Percentiles rank a stretch among this genome's conserved stretches.
Evolutionary conservation across 2,329 filamentous ascomycete species (phyloP).

Genomic region (Nothomitra cinnamomea): DNA sequence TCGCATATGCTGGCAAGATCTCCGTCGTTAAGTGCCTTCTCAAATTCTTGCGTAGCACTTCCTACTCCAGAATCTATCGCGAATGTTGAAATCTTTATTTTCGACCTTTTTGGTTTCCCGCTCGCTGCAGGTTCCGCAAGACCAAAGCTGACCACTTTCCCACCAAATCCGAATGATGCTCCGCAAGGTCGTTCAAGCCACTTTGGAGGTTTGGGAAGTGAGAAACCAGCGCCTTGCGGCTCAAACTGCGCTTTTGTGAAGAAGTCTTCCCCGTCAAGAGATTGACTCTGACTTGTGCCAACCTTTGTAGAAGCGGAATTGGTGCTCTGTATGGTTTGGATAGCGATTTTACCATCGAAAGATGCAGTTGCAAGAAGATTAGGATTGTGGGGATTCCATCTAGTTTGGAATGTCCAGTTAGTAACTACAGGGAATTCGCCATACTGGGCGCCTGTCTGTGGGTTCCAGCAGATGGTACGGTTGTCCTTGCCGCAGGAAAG

Average conservation of each 20-base stretch:
- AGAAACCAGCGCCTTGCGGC: slow-evolving; percentile 79
- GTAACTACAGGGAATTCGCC: slow-evolving; percentile 94
- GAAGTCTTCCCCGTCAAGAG: slow-evolving; percentile 83
- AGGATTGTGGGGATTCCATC: slow-evolving; percentile 87
- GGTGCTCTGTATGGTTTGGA: slow-evolving; percentile 90
- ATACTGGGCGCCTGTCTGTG: slow-evolving; percentile 69
- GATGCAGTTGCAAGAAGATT: slow-evolving; percentile 86
- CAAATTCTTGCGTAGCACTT: slow-evolving; percentile 72
- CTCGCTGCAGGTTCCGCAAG: slow-evolving; percentile 42
- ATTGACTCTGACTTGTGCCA: slow-evolving; percentile 43
- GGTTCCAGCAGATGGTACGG: slow-evolving; percentile 89
- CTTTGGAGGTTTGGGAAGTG: slow-evolving; percentile 66
- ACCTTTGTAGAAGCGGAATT: slow-evolving; percentile 57
- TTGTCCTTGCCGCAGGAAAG: slow-evolving; percentile 96
- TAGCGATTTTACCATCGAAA: slow-evolving; percentile 87
- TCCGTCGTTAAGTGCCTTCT: slow-evolving; percentile 61
- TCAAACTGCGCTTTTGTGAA: slow-evolving; percentile 87
- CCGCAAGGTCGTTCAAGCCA: slow-evolving; percentile 79
- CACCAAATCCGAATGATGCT: slow-evolving; percentile 88
- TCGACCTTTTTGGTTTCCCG: slow-evolving; percentile 45
- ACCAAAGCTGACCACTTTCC: slow-evolving; percentile 68
- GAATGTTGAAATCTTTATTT: slow-evolving; percentile 72
- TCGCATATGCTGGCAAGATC: slow-evolving; percentile 68
- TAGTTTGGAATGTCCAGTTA: slow-evolving; percentile 97
- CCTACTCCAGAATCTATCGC: slow-evolving; percentile 74